Evolutionary conservation across 1,139 yeast species (phyloP).

Genomic region (Torulaspora globosa): DNA sequence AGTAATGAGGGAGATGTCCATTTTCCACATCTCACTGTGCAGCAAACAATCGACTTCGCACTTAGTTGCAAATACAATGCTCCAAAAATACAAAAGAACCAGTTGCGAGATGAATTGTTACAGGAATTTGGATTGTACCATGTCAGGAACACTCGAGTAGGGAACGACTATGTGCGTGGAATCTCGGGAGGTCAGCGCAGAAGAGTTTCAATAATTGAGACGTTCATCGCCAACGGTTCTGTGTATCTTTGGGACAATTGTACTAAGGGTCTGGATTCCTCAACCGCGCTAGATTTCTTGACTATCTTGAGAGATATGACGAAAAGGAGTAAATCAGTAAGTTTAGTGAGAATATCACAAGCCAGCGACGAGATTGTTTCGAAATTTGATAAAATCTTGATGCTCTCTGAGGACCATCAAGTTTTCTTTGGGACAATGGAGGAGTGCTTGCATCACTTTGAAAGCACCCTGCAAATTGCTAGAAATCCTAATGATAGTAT

Average conservation of each 20-base stretch:
- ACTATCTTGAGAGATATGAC: conserved; percentile 45
- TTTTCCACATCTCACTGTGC: conserved; percentile 47
- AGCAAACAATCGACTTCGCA: conserved; percentile 44
- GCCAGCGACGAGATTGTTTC: conserved; percentile 49
- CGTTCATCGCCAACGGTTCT: conserved; percentile 45
- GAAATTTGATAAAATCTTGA: conserved; percentile 46
- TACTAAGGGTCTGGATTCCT: conserved; percentile 49
- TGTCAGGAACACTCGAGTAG: conserved; percentile 42
- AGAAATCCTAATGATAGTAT: conserved; percentile 52
- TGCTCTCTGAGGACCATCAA: conserved; percentile 44
- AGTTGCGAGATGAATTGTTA: conserved; percentile 40
- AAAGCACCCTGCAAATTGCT: conserved; percentile 44
- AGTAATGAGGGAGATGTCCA: conserved; percentile 49
- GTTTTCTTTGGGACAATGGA: conserved; percentile 45
- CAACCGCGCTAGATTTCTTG: conserved; percentile 50
- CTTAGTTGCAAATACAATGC: conserved; percentile 37
- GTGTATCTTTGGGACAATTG: conserved; percentile 55
- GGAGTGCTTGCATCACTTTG: conserved; percentile 43
- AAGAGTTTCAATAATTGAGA: conserved; percentile 47
- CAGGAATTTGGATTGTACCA: conserved; percentile 44
- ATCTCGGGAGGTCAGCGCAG: conserved; percentile 47
- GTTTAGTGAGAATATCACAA: conserved; percentile 49
- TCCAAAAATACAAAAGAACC: conserved; percentile 37
- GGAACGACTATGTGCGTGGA: conserved; percentile 44
- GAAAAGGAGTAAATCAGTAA: conserved; percentile 42